Evolutionary conservation across 768 basidiomycete species (phyloP).

Genomic region (Suillus subalutaceus): DNA sequence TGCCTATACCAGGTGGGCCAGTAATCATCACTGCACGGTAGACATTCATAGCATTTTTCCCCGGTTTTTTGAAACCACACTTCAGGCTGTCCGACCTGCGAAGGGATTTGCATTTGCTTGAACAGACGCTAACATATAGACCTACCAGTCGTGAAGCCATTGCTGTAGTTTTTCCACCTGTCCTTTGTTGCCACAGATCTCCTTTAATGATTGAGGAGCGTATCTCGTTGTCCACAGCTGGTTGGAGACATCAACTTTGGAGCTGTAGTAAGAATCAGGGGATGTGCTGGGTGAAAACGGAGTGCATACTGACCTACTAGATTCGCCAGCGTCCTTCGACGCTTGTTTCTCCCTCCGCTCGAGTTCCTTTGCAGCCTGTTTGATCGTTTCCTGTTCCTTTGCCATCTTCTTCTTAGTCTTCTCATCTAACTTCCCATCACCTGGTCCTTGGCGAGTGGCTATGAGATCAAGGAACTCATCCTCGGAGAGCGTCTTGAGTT

Average conservation of each 20-base stretch:
- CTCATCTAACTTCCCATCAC: slow-evolving; percentile 58
- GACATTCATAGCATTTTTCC: slow-evolving; percentile 85
- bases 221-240: slow-evolving; percentile 97
- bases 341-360: slow-evolving; percentile 69
- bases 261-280: slow-evolving; percentile 15
- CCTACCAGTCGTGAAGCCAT: slow-evolving; percentile 90
- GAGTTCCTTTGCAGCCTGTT: slow-evolving; percentile 75
- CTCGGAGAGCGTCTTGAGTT: slow-evolving; percentile 75
- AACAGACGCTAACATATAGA: slow-evolving; percentile 1
- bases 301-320: slow-evolving; percentile 21
- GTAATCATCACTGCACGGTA: slow-evolving; percentile 89
- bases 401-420: slow-evolving; percentile 81
- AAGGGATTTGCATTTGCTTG: neutral
- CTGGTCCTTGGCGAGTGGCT: slow-evolving; percentile 60
- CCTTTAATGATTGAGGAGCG: slow-evolving; percentile 84
- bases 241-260: slow-evolving; percentile 47
- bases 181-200: slow-evolving; percentile 95
- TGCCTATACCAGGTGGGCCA: slow-evolving; percentile 96
- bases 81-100: slow-evolving; percentile 75
- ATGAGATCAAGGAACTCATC: slow-evolving; percentile 89
- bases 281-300: neutral
- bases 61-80: slow-evolving; percentile 88
- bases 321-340: slow-evolving; percentile 32
- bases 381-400: slow-evolving; percentile 79
- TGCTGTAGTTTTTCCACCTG: slow-evolving; percentile 84